Percentiles rank a stretch among this genome's conserved stretches.
These are phyloP conservation scores for Kodamaea fukazawae DNA, from an alignment of 805 yeast species.

Conservation along the genomic window DNA sequence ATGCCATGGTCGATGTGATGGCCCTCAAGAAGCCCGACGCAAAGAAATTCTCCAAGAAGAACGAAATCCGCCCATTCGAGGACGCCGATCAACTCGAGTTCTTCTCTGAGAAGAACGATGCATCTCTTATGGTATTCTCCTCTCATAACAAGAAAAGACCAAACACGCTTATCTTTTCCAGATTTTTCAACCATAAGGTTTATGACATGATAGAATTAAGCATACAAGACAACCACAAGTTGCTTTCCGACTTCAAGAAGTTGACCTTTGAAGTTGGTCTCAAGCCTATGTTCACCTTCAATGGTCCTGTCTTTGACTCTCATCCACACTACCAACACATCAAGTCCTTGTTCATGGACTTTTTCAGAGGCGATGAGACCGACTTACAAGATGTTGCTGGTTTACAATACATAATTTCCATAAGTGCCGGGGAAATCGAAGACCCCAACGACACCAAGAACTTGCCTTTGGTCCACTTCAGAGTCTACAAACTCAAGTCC, in stretches of 20 bases:
- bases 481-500: constrained; percentile 86
- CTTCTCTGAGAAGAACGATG: constrained; percentile 91
- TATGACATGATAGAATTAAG: constrained; percentile 93
- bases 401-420: constrained; percentile 82
- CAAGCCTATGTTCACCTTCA: constrained; percentile 91
- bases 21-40: constrained; percentile 88
- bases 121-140: constrained; percentile 77
- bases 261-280: constrained; percentile 81
- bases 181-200: constrained; percentile 87
- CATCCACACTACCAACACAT: constrained; percentile 83
- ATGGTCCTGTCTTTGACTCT: constrained; percentile 86
- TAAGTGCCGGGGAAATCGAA: constrained; percentile 72
- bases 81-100: constrained; percentile 83
- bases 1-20: constrained; percentile 83
- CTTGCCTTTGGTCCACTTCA: constrained; percentile 79
- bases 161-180: constrained; percentile 79
- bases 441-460: constrained; percentile 66
- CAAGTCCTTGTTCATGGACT: constrained; percentile 86
- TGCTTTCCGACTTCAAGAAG: constrained; percentile 77
- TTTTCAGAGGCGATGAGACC: constrained; percentile 81
- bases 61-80: constrained; percentile 89
- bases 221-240: constrained; percentile 60
- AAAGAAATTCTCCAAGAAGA: constrained; percentile 84
- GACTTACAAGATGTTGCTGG: constrained; percentile 92
- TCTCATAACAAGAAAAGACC: constrained; percentile 89